These are phyloP conservation scores for Tetraselmis striata DNA, from an alignment of 139 green algal genomes.

Conservation along the genomic window DNA sequence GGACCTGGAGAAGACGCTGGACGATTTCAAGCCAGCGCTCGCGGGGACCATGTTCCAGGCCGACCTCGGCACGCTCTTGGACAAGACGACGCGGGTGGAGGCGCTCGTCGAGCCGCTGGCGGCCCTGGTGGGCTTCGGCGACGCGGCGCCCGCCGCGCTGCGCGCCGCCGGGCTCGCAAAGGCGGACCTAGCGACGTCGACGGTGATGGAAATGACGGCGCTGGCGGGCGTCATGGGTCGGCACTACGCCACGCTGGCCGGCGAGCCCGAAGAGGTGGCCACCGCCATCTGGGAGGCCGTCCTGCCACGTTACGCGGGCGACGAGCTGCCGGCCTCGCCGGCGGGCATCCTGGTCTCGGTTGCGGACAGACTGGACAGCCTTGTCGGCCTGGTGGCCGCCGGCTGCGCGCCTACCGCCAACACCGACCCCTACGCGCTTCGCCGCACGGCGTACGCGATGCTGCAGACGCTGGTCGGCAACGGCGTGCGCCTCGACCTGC, in stretches of 20 bases:
- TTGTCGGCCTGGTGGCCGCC: constrained; percentile 89
- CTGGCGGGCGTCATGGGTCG: constrained; percentile 91
- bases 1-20: constrained; percentile 72
- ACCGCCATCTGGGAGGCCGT: constrained; percentile 83
- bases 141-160: constrained; percentile 40
- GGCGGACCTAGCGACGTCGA: constrained; percentile 82
- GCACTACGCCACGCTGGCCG: constrained; percentile 71
- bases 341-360: constrained; percentile 61
- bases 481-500: constrained; percentile 56
- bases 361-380: constrained; percentile 76
- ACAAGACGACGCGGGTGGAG: constrained; percentile 78
- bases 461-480: constrained; percentile 72
- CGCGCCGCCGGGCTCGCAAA: constrained; percentile 68
- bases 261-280: constrained; percentile 36
- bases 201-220: constrained; percentile 95
- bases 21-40: constrained; percentile 64
- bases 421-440: constrained; percentile 91
- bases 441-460: constrained; percentile 74
- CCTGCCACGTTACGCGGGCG: constrained; percentile 75
- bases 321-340: constrained; percentile 55
- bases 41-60: constrained; percentile 84
- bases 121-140: constrained; percentile 33
- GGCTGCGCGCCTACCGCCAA: constrained; percentile 76
- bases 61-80: constrained; percentile 86
- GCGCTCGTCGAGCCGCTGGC: constrained; percentile 55